Base-by-base conservation (phyloP, 768 basidiomycete genomes). In the Saitozyma sp. region DNA sequence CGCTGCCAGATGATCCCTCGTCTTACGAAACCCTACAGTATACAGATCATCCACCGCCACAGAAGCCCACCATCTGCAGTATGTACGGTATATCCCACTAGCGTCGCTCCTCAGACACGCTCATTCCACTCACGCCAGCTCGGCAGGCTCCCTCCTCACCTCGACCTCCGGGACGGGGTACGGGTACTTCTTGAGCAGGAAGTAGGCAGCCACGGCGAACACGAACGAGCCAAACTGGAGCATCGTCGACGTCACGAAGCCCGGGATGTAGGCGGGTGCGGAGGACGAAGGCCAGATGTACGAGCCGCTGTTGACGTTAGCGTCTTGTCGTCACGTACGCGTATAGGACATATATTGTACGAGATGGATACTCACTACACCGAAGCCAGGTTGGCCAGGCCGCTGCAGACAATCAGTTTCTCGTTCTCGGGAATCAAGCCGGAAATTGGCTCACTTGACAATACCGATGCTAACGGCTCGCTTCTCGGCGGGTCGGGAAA, bases 391-490 rank as follows among this genome's bases (percentile, higher is more conserved):
- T 64, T 60, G 38, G 63, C 63, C 20, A 64, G 19, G 17, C 52
- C 63, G 42, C 58, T 59, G 11, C 16, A 43, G 16, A 19, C 19
- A 9, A 17, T 59, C 49, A 50, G 54, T 41, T 13, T 20, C 2
- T 5, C 19, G 11, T 29, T 54, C 9, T 42, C 19, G 14, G 9
- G 19, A 50, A 29, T 17, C 4, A 38, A 37, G 39, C 17, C 29
- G 45, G 7, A 9, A 19, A 8, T 16, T 46, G n/a, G 20, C 41
- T 43, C 46, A 60, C 63, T 74, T 74, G 64, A 74, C 66, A 41
- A 70, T 67, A 20, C 69, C 71, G 45, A 70, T 64, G 6, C 63
- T 59, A 50, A 70, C 60, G 9, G 72, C 72, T 20, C 72, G 61
- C 54, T 70, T 70, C 54, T 68, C 69, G 8, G 66, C 64, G 8